Evolutionary conservation across 2,329 filamentous ascomycete genomes (phyloP), one percentile per base, ranked within the genome.

Genomic region (Lasiodiplodia hormozganensis): DNA sequence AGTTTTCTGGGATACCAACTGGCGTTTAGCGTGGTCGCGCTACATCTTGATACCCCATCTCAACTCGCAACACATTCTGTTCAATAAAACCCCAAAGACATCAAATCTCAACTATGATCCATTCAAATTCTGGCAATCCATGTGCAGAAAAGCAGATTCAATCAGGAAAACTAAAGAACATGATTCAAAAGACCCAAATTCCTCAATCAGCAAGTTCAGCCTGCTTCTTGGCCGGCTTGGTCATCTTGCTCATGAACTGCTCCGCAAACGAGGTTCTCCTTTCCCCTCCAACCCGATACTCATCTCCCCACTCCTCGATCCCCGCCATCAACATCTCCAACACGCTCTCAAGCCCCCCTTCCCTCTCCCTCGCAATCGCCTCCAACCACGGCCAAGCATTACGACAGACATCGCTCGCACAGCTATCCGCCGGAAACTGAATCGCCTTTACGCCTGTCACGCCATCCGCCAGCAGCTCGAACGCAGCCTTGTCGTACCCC

Each of bases 311-410:
- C 3, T 12, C 16, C n/a, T 28, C 43, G 11, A 64, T n/a, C 2
- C 60, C 60, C 10, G 10, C 34, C 57, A n/a, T 11, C 31, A 64
- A 11, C 25, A 77, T 3, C 18, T 78, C 73, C 4, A 79, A 53
- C 0, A 73, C 78, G 8, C 74, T 77, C 67, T 79, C 77, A 3
- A 64, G 31, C 2, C 60, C 68, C 21, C 34, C 71, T 74, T 2
- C 75, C 73, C 54, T 73, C 76, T 4, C 72, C 73, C 10, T 56
- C 58, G 4, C 74, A 78, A 79, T 70, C 1, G 76, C 74, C 58
- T 81, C 79, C 8, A 81, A 71, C 78, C 78, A 81, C 6, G 75
- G 73, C 40, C 78, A 78, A 0, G 73, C 76, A 53, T 78, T 74
- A 8, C 77, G 78, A 66, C 78, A 80, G 28, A 80, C 54, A 28